phyloP scores from a whole-genome alignment of 139 green algal genomes.

The Tetratostichococcus sp. region DNA sequence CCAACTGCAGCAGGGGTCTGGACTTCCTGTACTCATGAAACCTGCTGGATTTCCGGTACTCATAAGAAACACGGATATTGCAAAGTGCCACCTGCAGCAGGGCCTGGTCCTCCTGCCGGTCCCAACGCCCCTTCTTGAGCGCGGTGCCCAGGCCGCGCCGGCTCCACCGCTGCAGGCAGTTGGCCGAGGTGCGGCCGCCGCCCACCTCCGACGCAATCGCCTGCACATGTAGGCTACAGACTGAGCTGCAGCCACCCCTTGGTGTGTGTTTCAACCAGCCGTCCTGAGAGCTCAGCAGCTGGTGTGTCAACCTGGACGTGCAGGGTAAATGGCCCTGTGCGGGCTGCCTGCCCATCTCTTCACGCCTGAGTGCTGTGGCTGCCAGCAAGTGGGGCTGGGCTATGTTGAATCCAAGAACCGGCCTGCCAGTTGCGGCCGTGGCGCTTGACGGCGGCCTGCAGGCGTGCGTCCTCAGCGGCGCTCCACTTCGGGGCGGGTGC shows the following conservation, averaged over 20 bases:
- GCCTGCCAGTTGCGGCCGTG: conserved; percentile 17
- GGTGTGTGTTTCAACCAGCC: too few species aligned
- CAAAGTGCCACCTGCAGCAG: not conserved
- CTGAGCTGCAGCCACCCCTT: too few species aligned
- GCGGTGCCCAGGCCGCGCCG: not conserved
- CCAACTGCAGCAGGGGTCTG: too few species aligned
- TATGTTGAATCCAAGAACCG: not conserved
- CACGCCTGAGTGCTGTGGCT: too few species aligned
- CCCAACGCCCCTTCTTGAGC: conserved; percentile 9
- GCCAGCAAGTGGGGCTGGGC: too few species aligned
- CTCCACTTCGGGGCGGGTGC: not conserved
- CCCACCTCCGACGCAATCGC: conserved; percentile 9
- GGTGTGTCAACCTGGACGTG: too few species aligned
- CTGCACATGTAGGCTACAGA: too few species aligned
- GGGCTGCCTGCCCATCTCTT: too few species aligned
- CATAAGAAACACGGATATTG: not conserved
- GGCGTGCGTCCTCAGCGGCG: conserved; percentile 6
- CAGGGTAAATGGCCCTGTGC: too few species aligned
- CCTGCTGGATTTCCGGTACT: not conserved
- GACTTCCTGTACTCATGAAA: not conserved
- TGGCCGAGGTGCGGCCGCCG: not conserved
- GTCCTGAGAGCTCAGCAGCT: too few species aligned
- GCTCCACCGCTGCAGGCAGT: conserved; percentile 15
- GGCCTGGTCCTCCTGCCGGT: not conserved
- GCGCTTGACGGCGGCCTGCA: not conserved